Conservation (phyloP, 2,329 filamentous ascomycete genomes). For the Diplodia sapinea region DNA sequence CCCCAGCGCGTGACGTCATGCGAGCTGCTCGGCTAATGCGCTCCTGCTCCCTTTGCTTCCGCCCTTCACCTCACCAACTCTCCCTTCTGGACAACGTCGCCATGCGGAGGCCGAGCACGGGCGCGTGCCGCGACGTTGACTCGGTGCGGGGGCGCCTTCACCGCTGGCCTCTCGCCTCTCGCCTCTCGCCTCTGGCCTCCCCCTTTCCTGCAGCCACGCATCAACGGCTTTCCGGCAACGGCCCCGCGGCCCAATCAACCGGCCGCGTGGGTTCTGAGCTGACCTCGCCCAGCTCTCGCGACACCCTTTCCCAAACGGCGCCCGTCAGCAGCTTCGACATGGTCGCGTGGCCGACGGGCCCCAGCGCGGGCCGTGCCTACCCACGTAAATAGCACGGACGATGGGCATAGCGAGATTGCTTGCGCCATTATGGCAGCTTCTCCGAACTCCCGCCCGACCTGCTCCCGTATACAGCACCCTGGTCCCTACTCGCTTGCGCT, state of each 20-base stretch:
- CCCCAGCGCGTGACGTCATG: constrained; percentile 8
- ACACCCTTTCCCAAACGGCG: constrained; percentile 2
- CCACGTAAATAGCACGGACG: not conserved
- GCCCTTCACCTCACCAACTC: not conserved
- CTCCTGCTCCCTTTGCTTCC: not conserved
- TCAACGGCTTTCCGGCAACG: constrained; percentile 12
- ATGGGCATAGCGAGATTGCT: constrained; percentile 23
- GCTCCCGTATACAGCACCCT: constrained; percentile 2
- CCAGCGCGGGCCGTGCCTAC: not conserved
- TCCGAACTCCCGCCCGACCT: not conserved
- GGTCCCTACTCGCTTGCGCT: not conserved
- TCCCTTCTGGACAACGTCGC: not conserved
- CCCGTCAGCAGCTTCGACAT: not conserved
- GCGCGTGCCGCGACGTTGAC: constrained; percentile 1
- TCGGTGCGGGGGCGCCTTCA: not conserved
- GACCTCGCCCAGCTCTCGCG: not conserved
- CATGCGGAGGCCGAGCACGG: not conserved
- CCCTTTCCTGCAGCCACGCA: not conserved
- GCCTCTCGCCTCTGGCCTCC: no score
- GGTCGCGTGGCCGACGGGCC: constrained; percentile 17
- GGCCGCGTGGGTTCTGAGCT: not conserved
- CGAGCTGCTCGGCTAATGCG: not conserved
- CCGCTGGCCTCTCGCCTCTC: not conserved
- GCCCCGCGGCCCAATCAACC: constrained; percentile 15
- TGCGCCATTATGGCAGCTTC: constrained; percentile 1